phyloP scores from a whole-genome alignment of 441 rosid species.

The Populus hybrid region DNA sequence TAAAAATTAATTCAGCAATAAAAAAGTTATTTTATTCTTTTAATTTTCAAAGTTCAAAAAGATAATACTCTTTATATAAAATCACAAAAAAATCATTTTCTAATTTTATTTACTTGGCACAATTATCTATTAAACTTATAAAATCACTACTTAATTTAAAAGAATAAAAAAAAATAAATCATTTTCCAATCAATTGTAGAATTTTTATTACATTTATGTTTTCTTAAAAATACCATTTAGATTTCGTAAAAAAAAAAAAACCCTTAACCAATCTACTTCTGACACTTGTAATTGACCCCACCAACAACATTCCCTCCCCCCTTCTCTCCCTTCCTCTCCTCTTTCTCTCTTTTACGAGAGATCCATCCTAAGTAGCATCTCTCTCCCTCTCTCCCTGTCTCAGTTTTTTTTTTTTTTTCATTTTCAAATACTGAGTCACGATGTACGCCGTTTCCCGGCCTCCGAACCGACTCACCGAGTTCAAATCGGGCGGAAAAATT shows the following conservation, averaged over 20 bases:
- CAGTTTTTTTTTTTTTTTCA: background rate
- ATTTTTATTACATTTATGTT: background rate
- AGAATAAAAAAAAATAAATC: too few relatives aligned
- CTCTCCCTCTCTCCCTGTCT: background rate
- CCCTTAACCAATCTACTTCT: background rate
- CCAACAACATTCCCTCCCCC: background rate
- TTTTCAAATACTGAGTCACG: background rate
- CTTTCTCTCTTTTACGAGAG: background rate
- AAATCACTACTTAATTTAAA: background rate
- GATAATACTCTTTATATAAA: too few relatives aligned
- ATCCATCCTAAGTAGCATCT: background rate
- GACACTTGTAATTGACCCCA: background rate
- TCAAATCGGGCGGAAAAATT: too few relatives aligned
- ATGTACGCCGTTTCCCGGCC: conserved; percentile 45
- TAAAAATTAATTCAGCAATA: too few relatives aligned
- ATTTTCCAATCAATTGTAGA: background rate
- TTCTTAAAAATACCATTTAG: background rate
- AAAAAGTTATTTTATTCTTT: too few relatives aligned
- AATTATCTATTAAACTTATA: too few relatives aligned
- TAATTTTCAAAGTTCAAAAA: too few relatives aligned
- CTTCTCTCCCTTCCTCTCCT: background rate
- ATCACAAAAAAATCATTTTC: background rate
- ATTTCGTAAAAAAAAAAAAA: background rate
- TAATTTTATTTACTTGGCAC: background rate
- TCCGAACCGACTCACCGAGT: conserved; percentile 24